Base-by-base conservation (phyloP, 805 yeast species). In the Saturnispora quitensis region DNA sequence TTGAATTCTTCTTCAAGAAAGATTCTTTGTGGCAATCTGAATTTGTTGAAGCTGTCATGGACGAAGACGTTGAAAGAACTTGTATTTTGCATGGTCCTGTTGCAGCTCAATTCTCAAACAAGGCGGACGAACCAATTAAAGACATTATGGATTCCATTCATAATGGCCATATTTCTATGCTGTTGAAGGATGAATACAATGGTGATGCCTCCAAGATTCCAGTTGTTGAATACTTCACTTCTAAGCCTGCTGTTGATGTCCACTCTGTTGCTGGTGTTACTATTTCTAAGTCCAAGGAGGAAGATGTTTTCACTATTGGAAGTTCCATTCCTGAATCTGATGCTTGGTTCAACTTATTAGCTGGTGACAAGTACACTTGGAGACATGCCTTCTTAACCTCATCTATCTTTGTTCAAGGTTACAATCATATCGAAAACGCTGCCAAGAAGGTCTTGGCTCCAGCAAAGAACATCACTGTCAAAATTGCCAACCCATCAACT, bases 11-110 rank as follows among this genome's bases (percentile, higher is more conserved):
- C 80, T 93, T 93, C 81, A 93, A 93, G 82, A 93, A 93, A 75
- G 99, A 93, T 71, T 91, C 98, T 31, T 77, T 93, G 68, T 93
- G 99, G 99, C 99, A 93, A 78, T 86, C 96, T 24, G 98, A 93
- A 76, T 91, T 88, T 68, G 79, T 93, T 66, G 97, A 89, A 68
- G 87, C 97, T 54, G 98, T 93, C 66, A 90, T 88, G 58, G 98
- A 78, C 60, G 89, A 86, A 63, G 99, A 93, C 68, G 98, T 93
- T 56, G 90, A 90, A 71, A 86, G 99, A 78, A 91, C 97, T n/a
- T 95, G 99, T 86, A 89, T 93, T 60, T 78, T 93, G 64, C 97
- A 89, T 63, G 98, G 99, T 62, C 99, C 99, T 49, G 98, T 93
- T 60, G 96, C 99, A 62, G 97, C 96, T 61, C 89, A 84, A 72